Evolutionary conservation across 1,284 basidiomycete species (phyloP).

Genomic region (Heterobasidion annosum): DNA sequence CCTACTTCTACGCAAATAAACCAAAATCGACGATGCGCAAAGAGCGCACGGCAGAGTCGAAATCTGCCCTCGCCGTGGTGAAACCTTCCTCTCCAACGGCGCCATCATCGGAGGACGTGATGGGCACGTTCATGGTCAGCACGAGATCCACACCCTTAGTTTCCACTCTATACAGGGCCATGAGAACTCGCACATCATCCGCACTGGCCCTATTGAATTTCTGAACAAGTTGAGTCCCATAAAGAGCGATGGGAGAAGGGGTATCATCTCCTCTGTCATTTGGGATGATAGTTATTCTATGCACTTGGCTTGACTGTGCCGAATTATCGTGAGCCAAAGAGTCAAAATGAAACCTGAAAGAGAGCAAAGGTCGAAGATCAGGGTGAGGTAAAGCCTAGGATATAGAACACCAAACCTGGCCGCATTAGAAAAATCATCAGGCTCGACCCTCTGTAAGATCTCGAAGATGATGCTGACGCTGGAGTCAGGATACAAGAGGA

Average conservation of each 20-base stretch:
- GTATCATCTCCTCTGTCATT: conserved; percentile 39
- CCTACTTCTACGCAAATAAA: too few relatives aligned
- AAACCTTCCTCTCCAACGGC: conserved; percentile 29
- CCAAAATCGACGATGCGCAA: conserved; percentile 53
- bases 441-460: conserved; percentile 69
- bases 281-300: conserved; percentile 29
- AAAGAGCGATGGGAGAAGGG: conserved; percentile 53
- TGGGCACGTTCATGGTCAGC: conserved; percentile 73
- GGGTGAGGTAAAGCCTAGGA: not conserved
- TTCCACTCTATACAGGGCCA: conserved; percentile 76
- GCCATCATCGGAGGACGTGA: conserved; percentile 30
- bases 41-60: conserved; percentile 47
- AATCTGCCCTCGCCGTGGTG: conserved; percentile 37
- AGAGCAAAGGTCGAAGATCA: conserved; percentile 1
- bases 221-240: conserved; percentile 60
- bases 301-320: conserved; percentile 45
- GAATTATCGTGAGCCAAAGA: conserved; percentile 91
- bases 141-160: conserved; percentile 71
- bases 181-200: conserved; percentile 67
- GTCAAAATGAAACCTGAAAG: conserved; percentile 79
- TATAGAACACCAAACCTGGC: conserved; percentile 43
- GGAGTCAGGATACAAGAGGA: conserved; percentile 70
- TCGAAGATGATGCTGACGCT: conserved; percentile 82
- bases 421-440: conserved; percentile 49
- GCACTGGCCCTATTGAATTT: conserved; percentile 64